These are phyloP conservation scores for Colletotrichum brevisporum DNA, from an alignment of 2,329 filamentous ascomycete species.

Conservation along the genomic window DNA sequence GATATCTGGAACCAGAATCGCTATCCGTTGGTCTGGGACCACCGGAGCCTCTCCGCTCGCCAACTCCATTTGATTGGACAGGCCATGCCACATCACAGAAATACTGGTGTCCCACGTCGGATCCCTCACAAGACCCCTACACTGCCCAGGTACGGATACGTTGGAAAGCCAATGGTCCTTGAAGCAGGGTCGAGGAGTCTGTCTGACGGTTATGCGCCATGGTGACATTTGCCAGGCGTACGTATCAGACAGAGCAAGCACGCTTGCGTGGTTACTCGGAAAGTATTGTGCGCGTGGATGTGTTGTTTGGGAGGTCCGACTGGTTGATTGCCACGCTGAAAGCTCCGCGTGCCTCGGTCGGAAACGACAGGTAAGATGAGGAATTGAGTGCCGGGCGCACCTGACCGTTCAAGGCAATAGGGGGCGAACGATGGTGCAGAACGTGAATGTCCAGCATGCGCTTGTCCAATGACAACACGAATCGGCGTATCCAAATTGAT, in stretches of 20 bases:
- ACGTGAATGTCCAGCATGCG: not conserved
- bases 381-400: not conserved
- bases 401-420: slow-evolving; percentile 1
- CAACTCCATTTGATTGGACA: slow-evolving; percentile 1
- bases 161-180: too few relatives aligned
- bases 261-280: too few relatives aligned
- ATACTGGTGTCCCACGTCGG: too few relatives aligned
- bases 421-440: not conserved
- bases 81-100: too few relatives aligned
- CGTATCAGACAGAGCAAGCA: too few relatives aligned
- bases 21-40: slow-evolving; percentile 25
- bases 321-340: too few relatives aligned
- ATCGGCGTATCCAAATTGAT: not conserved
- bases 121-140: slow-evolving; percentile 1
- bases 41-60: slow-evolving; percentile 10
- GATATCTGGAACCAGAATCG: slow-evolving; percentile 9
- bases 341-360: not conserved
- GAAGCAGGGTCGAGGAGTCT: too few relatives aligned
- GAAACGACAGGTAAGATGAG: not conserved
- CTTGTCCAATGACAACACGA: slow-evolving; percentile 3
- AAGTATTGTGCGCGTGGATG: too few relatives aligned
- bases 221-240: too few relatives aligned
- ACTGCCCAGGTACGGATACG: too few relatives aligned
- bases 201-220: too few relatives aligned
- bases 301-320: too few relatives aligned